Evolutionary conservation across 2,329 filamentous ascomycete genomes (phyloP).

Genomic region (Ilyonectria sp.): DNA sequence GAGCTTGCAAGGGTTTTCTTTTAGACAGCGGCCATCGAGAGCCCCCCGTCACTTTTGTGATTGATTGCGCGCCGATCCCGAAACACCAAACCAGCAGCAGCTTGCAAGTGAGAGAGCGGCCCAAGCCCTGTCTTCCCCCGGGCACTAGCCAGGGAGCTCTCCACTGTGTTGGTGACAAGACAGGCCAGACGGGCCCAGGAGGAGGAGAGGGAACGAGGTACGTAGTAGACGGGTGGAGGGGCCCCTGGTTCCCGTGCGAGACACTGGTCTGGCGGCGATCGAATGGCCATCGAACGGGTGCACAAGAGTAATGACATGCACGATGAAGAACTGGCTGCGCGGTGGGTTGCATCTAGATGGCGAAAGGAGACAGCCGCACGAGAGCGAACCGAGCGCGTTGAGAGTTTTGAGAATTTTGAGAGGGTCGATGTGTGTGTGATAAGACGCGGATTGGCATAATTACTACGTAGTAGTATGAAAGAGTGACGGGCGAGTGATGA

Average conservation of each 20-base stretch:
- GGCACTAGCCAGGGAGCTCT: constrained; percentile 23
- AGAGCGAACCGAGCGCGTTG: not conserved
- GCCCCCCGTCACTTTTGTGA: constrained; percentile 22
- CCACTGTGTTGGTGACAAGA: constrained; percentile 23
- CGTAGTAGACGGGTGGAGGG: constrained; percentile 11
- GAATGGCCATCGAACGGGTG: not conserved
- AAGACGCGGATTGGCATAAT: not conserved
- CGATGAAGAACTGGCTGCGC: not conserved
- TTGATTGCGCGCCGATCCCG: constrained; percentile 37
- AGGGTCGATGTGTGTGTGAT: not conserved
- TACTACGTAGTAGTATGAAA: not conserved
- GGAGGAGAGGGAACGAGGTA: constrained; percentile 11
- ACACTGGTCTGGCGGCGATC: constrained; percentile 46
- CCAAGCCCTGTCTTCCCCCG: not conserved
- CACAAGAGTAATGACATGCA: constrained; percentile 5
- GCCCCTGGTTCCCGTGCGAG: constrained; percentile 38
- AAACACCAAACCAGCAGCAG: constrained; percentile 31
- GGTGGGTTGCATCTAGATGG: not conserved
- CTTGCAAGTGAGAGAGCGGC: constrained; percentile 9
- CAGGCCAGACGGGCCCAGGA: constrained; percentile 3
- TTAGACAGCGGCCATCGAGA: not conserved
- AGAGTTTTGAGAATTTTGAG: not conserved
- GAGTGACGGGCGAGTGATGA: not conserved
- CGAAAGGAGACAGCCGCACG: not conserved
- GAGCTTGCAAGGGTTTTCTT: constrained; percentile 9